These are phyloP conservation scores for Kodamaea sp. DNA, from an alignment of 1,139 yeast species.

Conservation along the genomic window DNA sequence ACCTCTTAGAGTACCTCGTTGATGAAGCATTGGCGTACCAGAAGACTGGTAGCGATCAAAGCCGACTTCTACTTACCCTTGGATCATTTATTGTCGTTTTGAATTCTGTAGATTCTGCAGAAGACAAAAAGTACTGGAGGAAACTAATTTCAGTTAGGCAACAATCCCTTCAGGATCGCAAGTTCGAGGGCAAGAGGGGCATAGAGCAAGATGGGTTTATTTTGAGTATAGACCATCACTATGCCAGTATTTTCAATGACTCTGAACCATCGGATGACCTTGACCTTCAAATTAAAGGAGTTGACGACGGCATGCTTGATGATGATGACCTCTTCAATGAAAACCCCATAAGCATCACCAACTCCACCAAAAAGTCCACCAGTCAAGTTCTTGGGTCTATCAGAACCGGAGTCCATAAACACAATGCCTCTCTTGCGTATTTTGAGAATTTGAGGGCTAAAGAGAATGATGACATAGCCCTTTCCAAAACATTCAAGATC, in stretches of 20 bases:
- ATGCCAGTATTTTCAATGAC: slow-evolving; percentile 17
- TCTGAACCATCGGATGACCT: slow-evolving; percentile 8
- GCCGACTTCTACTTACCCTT: slow-evolving; percentile 30
- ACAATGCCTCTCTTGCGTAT: slow-evolving; percentile 2
- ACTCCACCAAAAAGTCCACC: slow-evolving; percentile 1
- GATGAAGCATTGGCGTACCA: slow-evolving; percentile 23
- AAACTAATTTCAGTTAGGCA: slow-evolving; percentile 10
- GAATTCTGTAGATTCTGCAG: slow-evolving; percentile 17
- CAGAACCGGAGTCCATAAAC: neutral
- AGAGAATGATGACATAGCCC: slow-evolving; percentile 3
- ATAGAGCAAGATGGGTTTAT: slow-evolving; percentile 8
- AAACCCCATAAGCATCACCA: neutral
- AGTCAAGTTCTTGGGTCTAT: slow-evolving; percentile 4
- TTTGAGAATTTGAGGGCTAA: slow-evolving; percentile 1
- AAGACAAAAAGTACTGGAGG: slow-evolving; percentile 29
- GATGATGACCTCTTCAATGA: slow-evolving; percentile 18
- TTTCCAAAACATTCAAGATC: slow-evolving; percentile 5
- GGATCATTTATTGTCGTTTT: slow-evolving; percentile 24
- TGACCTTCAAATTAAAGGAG: slow-evolving; percentile 6
- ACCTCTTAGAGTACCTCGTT: slow-evolving; percentile 15
- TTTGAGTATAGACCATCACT: slow-evolving; percentile 14
- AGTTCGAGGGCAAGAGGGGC: neutral
- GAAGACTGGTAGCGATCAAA: slow-evolving; percentile 28
- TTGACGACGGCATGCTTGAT: slow-evolving; percentile 15
- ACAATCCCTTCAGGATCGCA: neutral